phyloP scores from a whole-genome alignment of 768 basidiomycete genomes.

The Dictyophora rubrovolvata region DNA sequence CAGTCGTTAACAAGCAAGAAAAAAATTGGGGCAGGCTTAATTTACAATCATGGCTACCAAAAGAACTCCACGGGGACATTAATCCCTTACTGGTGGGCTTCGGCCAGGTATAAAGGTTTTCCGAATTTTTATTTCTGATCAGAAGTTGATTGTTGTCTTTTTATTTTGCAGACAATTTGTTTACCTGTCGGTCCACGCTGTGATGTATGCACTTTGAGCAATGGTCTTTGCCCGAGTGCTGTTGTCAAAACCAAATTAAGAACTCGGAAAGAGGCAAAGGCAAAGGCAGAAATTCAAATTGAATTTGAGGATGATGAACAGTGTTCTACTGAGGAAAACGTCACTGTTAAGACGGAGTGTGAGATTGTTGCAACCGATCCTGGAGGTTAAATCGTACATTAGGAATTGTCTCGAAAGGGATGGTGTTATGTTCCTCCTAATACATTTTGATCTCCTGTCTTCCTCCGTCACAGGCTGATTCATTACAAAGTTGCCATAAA shows the following conservation, averaged over 20 bases:
- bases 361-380: too few relatives aligned
- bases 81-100: conserved; percentile 79
- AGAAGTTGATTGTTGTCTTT: neutral
- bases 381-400: too few relatives aligned
- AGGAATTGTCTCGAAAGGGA: too few relatives aligned
- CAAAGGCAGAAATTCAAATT: conserved; percentile 25
- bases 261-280: conserved; percentile 7
- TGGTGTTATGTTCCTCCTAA: too few relatives aligned
- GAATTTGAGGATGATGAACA: conserved; percentile 17
- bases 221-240: conserved; percentile 61
- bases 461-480: too few relatives aligned
- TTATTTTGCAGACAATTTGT: conserved; percentile 45
- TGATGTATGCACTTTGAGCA: conserved; percentile 49
- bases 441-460: too few relatives aligned
- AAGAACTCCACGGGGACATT: conserved; percentile 60
- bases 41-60: conserved; percentile 76
- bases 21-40: conserved; percentile 44
- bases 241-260: conserved; percentile 19
- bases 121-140: neutral
- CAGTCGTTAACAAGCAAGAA: neutral
- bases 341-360: too few relatives aligned
- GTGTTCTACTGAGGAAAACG: too few relatives aligned
- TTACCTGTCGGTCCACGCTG: conserved; percentile 57
- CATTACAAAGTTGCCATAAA: too few relatives aligned
- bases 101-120: conserved; percentile 49